Base-by-base conservation (phyloP, 2,329 filamentous ascomycete genomes). In the Cladophialophora carrionii region DNA sequence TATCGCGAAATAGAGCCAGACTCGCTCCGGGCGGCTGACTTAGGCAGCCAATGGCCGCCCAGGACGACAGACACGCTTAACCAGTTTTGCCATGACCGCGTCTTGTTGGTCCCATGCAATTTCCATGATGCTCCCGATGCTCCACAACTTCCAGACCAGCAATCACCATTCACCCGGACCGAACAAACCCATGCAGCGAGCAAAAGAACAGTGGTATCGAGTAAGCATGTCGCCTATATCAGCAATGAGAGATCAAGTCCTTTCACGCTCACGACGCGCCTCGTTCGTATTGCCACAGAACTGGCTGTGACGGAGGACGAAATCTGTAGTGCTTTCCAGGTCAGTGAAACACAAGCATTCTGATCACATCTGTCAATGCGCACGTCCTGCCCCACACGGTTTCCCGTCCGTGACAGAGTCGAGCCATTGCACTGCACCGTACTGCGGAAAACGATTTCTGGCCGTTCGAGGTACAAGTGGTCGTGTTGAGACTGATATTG, bases 401-500 rank as follows among this genome's bases (percentile, higher is more conserved):
- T 70, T 70, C 51, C 62, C 66, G 7, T 61, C 37, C 29, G 59
- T 65, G 8, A 57, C 63, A 31, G 59, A 64, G 51, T 46, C 57
- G 24, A 71, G 61, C 65, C 61, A 66, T 54, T 68, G 59, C 24
- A 70, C 57, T n/a, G 61, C 37, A 17, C 67, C 71, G 64, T 71
- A 72, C 20, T 43, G 22, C 26, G 71, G 68, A 37, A 71, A 69
- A 32, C 61, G 58, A 26, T 66, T 55, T 22, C 37, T 24, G 12
- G 53, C 49, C n/a, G 62, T 66, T 26, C 57, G 60, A 37, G 70
- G 68, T 46, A 65, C 37, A 4, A 69, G 51, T 4, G 58, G 24
- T 58, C 62, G 66, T 52, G 68, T 72, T 22, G 58, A 66, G n/a
- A 72, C 65, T 12, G 66, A 65, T 57, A 72, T 67, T 6, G 64